These are phyloP conservation scores for Skeletonema tropicum DNA, from an alignment of 108 stramenopile genomes.

Conservation along the genomic window DNA sequence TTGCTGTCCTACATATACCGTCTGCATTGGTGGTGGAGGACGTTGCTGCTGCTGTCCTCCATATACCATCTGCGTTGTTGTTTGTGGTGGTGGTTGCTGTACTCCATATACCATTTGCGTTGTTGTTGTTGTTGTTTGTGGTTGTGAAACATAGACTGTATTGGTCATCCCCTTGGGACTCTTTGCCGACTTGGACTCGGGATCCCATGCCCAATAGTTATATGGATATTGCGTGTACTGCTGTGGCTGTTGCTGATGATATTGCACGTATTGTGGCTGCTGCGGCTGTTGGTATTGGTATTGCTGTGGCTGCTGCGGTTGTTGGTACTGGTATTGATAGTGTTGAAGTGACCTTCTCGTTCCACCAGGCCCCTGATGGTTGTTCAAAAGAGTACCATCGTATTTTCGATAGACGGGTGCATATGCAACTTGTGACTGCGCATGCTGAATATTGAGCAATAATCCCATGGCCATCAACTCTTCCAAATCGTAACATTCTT, in stretches of 20 bases:
- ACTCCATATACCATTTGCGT: no score
- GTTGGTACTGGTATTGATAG: no score
- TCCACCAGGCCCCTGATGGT: no score
- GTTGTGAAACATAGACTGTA: no score
- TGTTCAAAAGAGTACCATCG: neutral
- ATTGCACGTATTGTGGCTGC: no score
- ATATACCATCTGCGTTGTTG: neutral
- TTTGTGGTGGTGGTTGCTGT: neutral
- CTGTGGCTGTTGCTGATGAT: no score
- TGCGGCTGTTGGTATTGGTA: no score
- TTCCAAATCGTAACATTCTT: neutral
- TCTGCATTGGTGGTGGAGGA: neutral
- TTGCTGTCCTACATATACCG: neutral
- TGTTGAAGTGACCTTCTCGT: neutral
- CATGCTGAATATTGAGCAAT: neutral
- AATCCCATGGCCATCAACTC: neutral
- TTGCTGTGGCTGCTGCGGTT: no score
- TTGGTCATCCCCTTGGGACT: neutral
- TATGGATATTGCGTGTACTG: no score
- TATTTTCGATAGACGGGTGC: neutral
- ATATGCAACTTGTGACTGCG: neutral
- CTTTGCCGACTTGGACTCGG: conserved; percentile 17
- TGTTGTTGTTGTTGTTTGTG: no score
- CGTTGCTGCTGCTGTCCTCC: neutral
- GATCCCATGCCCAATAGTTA: neutral